These are phyloP conservation scores for Kalmusia sp. DNA, from an alignment of 2,329 filamentous ascomycete genomes.

Conservation along the genomic window DNA sequence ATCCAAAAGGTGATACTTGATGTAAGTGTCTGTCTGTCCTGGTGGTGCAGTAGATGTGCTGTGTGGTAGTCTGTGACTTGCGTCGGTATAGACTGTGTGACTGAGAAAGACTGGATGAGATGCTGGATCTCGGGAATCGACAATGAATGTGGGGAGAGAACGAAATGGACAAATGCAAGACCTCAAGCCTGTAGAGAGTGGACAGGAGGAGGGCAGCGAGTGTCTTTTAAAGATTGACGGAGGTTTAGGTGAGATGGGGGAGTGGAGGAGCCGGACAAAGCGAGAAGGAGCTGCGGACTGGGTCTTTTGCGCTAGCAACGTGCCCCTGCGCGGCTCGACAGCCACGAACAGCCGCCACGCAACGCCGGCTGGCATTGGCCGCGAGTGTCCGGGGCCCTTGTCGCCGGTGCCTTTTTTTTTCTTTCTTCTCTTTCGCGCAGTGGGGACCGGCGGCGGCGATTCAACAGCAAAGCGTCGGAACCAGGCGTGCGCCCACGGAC, in stretches of 20 bases:
- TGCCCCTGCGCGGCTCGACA: constrained; percentile 2
- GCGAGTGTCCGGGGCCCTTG: neutral
- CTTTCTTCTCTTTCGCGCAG: neutral
- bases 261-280: neutral
- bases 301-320: constrained; percentile 10
- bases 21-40: constrained; percentile 9
- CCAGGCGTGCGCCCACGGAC: no score
- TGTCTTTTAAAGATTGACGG: constrained; percentile 32
- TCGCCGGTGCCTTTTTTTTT: no score
- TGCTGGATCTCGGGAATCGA: constrained; percentile 37
- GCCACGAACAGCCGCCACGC: constrained; percentile 4
- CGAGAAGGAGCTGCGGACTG: constrained; percentile 13
- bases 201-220: constrained; percentile 33
- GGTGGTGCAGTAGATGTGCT: constrained; percentile 8
- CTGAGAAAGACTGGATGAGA: constrained; percentile 41
- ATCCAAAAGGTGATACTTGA: constrained; percentile 25
- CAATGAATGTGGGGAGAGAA: constrained; percentile 33
- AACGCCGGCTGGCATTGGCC: neutral
- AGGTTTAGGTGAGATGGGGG: constrained; percentile 15
- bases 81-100: constrained; percentile 27
- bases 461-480: no score
- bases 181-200: constrained; percentile 50
- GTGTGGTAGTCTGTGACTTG: constrained; percentile 15
- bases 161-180: constrained; percentile 40
- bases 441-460: neutral